Evolutionary conservation across 2,329 filamentous ascomycete genomes (phyloP).

Genomic region (Scedosporium aurantiacum): DNA sequence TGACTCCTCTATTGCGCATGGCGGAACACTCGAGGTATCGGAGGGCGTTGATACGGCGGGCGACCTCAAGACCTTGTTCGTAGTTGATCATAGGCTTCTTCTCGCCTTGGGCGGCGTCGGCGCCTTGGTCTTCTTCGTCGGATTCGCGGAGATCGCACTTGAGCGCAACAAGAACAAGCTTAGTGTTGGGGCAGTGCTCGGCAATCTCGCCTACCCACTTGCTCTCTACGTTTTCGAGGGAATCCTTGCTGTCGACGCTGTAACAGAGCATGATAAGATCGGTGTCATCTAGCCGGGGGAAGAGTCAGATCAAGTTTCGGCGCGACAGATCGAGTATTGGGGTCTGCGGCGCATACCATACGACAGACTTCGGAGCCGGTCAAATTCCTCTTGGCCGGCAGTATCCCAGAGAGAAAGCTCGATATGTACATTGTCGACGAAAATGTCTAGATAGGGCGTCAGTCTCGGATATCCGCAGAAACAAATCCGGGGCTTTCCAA

Average conservation of each 20-base stretch:
- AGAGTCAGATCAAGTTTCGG: slow-evolving; percentile 8
- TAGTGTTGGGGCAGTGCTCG: slow-evolving; percentile 92
- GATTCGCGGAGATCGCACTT: slow-evolving; percentile 93
- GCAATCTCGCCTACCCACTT: slow-evolving; percentile 98
- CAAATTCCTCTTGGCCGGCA: slow-evolving; percentile 97
- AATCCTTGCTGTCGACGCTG: slow-evolving; percentile 91
- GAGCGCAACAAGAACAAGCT: slow-evolving; percentile 86
- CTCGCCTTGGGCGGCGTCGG: slow-evolving; percentile 31
- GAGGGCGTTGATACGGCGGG: slow-evolving; percentile 80
- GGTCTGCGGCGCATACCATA: slow-evolving; percentile 50
- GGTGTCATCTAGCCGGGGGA: slow-evolving; percentile 53
- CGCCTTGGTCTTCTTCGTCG: slow-evolving; percentile 52
- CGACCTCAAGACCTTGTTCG: slow-evolving; percentile 82
- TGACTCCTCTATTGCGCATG: slow-evolving; percentile 95
- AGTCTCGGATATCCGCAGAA: background rate
- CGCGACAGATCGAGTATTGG: background rate
- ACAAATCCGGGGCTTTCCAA: background rate
- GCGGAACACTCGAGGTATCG: slow-evolving; percentile 97
- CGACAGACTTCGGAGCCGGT: slow-evolving; percentile 84
- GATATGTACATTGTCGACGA: slow-evolving; percentile 93
- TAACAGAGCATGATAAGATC: slow-evolving; percentile 99
- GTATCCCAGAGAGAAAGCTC: slow-evolving; percentile 98
- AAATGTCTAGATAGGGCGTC: slow-evolving; percentile 59
- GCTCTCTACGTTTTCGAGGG: slow-evolving; percentile 93
- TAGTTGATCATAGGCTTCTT: slow-evolving; percentile 75